These are phyloP conservation scores for Podospora sp. DNA, from an alignment of 495 filamentous ascomycete genomes.

Conservation along the genomic window DNA sequence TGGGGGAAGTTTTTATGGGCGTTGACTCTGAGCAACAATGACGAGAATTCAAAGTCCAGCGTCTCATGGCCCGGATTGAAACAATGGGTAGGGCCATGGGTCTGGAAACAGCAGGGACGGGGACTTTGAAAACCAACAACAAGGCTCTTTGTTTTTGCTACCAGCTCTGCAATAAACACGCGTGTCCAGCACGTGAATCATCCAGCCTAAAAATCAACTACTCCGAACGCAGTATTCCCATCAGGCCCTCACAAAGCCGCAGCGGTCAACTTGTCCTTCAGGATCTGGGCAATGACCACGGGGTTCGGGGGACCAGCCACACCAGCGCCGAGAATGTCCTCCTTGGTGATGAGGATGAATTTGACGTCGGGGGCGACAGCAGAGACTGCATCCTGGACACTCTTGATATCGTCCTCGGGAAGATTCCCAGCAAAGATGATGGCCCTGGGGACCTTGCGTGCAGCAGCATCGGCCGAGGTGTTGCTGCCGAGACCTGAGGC, in stretches of 20 bases:
- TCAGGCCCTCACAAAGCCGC: neutral
- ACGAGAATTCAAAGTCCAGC: too few relatives aligned
- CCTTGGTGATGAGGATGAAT: conserved; percentile 26
- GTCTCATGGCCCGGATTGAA: too few relatives aligned
- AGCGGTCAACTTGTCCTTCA: conserved; percentile 27
- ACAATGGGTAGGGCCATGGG: too few relatives aligned
- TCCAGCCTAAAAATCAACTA: too few relatives aligned
- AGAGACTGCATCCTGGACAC: conserved; percentile 24
- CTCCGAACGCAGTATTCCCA: too few relatives aligned
- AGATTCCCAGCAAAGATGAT: conserved; percentile 36
- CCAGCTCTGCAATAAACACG: too few relatives aligned
- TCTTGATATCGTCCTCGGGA: conserved; percentile 22
- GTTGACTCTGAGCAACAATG: too few relatives aligned
- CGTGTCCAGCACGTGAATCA: too few relatives aligned
- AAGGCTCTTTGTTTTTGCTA: too few relatives aligned
- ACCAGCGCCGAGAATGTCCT: conserved; percentile 27
- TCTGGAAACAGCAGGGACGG: too few relatives aligned
- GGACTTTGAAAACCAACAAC: too few relatives aligned
- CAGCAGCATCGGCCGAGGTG: conserved; percentile 10
- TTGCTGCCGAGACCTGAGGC: conserved; percentile 31
- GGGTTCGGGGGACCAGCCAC: conserved; percentile 22
- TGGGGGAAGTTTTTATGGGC: too few relatives aligned
- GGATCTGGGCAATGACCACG: conserved; percentile 23
- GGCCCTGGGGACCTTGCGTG: conserved; percentile 28
- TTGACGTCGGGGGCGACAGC: conserved; percentile 18